phyloP scores from a whole-genome alignment of 2,329 filamentous ascomycete genomes.

The Alternaria sp. region DNA sequence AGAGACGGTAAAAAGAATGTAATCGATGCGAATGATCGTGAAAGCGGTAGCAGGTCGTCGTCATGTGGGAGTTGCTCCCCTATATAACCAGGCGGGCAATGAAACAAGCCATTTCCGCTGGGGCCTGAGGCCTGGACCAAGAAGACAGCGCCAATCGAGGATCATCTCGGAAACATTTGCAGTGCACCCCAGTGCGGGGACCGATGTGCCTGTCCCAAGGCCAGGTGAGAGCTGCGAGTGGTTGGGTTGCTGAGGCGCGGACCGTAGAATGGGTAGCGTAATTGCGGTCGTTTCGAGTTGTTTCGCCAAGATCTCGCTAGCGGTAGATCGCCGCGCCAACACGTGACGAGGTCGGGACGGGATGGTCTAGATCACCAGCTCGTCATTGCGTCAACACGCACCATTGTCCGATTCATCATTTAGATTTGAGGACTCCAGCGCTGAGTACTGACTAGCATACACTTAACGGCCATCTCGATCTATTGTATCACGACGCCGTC shows the following conservation, averaged over 20 bases:
- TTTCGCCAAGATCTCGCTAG: conserved; percentile 33
- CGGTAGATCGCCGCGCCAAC: conserved; percentile 16
- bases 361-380: conserved; percentile 1
- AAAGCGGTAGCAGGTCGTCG: conserved; percentile 20
- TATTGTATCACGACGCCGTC: neutral
- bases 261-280: conserved; percentile 23
- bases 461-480: neutral
- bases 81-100: conserved; percentile 28
- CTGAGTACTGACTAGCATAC: neutral
- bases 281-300: conserved; percentile 34
- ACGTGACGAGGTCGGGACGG: conserved; percentile 10
- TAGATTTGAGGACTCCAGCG: neutral
- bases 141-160: conserved; percentile 15
- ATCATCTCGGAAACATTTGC: conserved; percentile 22
- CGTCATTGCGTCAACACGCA: neutral
- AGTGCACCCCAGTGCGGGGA: conserved; percentile 24
- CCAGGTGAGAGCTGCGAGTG: conserved; percentile 18
- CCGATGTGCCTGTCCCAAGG: conserved; percentile 15
- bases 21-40: conserved; percentile 30
- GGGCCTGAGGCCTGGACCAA: conserved; percentile 22
- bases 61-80: conserved; percentile 8
- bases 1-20: conserved; percentile 28
- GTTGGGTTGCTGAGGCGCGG: conserved; percentile 19
- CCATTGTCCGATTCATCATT: neutral
- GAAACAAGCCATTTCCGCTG: conserved; percentile 31